These are phyloP conservation scores for Candida peoriensis DNA, from an alignment of 805 yeast genomes.

Conservation along the genomic window DNA sequence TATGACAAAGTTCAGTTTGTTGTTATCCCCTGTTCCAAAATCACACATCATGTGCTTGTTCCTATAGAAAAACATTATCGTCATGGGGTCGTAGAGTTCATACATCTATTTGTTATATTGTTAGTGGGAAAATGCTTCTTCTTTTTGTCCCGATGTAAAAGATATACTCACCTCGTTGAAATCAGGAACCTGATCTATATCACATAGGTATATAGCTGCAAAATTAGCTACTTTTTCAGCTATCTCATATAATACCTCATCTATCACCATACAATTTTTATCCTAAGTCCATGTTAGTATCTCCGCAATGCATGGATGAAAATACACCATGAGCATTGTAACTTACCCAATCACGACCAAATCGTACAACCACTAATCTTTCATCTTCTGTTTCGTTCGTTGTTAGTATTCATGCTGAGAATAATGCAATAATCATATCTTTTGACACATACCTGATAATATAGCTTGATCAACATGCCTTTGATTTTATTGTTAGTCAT, in stretches of 20 bases:
- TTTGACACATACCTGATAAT: conserved; percentile 38
- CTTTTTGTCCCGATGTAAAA: neutral
- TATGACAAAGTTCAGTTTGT: conserved; percentile 78
- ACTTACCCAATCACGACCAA: conserved; percentile 62
- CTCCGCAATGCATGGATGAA: neutral
- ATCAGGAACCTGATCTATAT: conserved; percentile 84
- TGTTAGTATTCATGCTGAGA: conserved; percentile 1
- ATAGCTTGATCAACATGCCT: conserved; percentile 98
- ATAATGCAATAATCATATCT: neutral
- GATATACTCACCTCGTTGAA: conserved; percentile 50
- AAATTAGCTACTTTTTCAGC: conserved; percentile 84
- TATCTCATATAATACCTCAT: conserved; percentile 72
- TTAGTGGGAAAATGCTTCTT: too few species aligned
- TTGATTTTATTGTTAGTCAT: conserved; percentile 5
- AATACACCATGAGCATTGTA: neutral
- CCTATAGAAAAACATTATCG: conserved; percentile 88
- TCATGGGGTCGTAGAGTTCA: conserved; percentile 83
- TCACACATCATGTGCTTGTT: conserved; percentile 98
- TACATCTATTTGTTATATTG: conserved; percentile 53
- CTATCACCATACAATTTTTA: conserved; percentile 83
- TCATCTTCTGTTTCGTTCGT: conserved; percentile 59
- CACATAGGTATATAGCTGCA: conserved; percentile 85
- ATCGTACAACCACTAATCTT: conserved; percentile 79
- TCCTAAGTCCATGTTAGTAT: conserved; percentile 27
- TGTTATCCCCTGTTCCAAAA: conserved; percentile 96